Evolutionary conservation across 2,329 filamentous ascomycete genomes (phyloP).

Genomic region (Microdochium bolleyi): DNA sequence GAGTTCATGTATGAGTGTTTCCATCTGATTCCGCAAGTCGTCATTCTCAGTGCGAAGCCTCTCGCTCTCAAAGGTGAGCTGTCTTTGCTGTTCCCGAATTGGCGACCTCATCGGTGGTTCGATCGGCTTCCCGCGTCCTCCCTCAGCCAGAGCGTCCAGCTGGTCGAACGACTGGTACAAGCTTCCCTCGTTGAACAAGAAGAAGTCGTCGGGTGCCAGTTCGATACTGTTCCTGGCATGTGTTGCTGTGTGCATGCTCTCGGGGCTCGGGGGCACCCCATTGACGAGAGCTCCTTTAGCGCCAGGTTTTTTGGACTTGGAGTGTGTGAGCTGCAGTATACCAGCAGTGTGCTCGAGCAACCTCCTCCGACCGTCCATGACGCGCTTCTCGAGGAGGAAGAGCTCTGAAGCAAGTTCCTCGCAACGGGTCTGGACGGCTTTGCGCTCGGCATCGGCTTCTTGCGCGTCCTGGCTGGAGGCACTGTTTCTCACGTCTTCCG

Average conservation of each 20-base stretch:
- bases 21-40: slow-evolving; percentile 23
- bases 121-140: slow-evolving; percentile 31
- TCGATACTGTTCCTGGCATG: slow-evolving; percentile 53
- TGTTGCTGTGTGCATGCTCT: slow-evolving; percentile 65
- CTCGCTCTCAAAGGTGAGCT: slow-evolving; percentile 39
- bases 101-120: slow-evolving; percentile 53
- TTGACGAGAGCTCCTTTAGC: slow-evolving; percentile 34
- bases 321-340: slow-evolving; percentile 81
- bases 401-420: slow-evolving; percentile 78
- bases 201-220: slow-evolving; percentile 38
- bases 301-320: slow-evolving; percentile 39
- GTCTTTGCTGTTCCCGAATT: slow-evolving; percentile 42
- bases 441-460: slow-evolving; percentile 67
- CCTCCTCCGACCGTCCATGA: slow-evolving; percentile 65
- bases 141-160: slow-evolving; percentile 37
- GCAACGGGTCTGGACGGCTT: slow-evolving; percentile 69
- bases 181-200: slow-evolving; percentile 70
- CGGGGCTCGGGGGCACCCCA: slow-evolving; percentile 65
- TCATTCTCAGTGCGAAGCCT: slow-evolving; percentile 36
- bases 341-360: slow-evolving; percentile 87
- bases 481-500: slow-evolving; percentile 41
- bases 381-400: slow-evolving; percentile 68
- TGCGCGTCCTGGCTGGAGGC: slow-evolving; percentile 39
- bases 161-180: slow-evolving; percentile 64
- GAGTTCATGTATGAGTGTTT: slow-evolving; percentile 25